These are phyloP conservation scores for Trichodelitschia bisporula DNA, from an alignment of 495 filamentous ascomycete species.

Conservation along the genomic window DNA sequence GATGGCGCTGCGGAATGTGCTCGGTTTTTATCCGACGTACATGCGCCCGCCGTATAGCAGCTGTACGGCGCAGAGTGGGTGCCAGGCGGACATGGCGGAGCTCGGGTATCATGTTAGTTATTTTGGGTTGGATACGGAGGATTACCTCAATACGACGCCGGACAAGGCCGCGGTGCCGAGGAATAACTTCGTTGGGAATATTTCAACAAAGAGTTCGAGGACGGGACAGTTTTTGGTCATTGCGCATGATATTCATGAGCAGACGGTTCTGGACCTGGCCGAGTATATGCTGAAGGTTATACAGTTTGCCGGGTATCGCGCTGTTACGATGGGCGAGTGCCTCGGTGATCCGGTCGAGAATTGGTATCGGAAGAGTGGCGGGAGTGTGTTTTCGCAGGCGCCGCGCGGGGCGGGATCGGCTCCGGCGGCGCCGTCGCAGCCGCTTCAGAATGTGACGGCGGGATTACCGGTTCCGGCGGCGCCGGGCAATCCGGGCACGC, in stretches of 20 bases:
- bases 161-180: constrained; percentile 42
- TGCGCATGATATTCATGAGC: constrained; percentile 56
- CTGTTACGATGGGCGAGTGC: constrained; percentile 52
- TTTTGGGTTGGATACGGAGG: constrained; percentile 54
- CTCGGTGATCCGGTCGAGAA: constrained; percentile 40
- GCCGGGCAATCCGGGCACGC: too few relatives aligned
- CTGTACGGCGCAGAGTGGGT: constrained; percentile 30
- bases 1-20: constrained; percentile 51
- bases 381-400: constrained; percentile 6
- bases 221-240: constrained; percentile 47
- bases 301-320: constrained; percentile 28
- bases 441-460: constrained; percentile 5
- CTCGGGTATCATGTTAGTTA: constrained; percentile 56
- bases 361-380: constrained; percentile 38
- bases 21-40: constrained; percentile 64
- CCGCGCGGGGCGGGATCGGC: constrained; percentile 8
- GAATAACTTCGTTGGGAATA: constrained; percentile 50
- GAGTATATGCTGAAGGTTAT: constrained; percentile 43
- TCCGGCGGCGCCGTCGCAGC: constrained; percentile 7
- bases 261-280: constrained; percentile 54
- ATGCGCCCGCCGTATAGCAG: constrained; percentile 67
- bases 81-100: constrained; percentile 30
- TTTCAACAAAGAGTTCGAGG: too few relatives aligned
- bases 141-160: constrained; percentile 40
- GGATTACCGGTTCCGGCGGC: too few relatives aligned